Conservation (phyloP, 805 yeast genomes). For the Zygoascus flipseniorum region DNA sequence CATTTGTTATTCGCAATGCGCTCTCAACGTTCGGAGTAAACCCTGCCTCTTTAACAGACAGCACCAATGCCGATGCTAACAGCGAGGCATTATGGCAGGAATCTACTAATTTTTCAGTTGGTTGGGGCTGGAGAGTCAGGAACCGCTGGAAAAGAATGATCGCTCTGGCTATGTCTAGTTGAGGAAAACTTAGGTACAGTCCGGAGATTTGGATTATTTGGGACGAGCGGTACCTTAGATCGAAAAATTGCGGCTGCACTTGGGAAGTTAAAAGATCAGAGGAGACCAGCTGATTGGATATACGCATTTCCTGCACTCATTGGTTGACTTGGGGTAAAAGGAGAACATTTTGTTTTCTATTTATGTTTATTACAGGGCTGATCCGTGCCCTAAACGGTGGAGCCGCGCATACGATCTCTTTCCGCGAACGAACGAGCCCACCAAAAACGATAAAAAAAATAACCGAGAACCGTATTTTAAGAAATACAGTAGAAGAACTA, state of each 20-base stretch:
- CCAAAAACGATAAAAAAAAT: too few species aligned
- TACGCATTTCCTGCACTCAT: not conserved
- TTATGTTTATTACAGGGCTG: too few species aligned
- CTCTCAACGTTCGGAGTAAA: not conserved
- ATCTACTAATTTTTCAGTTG: not conserved
- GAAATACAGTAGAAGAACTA: too few species aligned
- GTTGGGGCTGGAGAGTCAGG: not conserved
- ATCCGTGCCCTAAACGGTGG: too few species aligned
- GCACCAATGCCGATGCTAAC: not conserved
- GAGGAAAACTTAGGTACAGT: constrained; percentile 2
- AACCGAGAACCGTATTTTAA: too few species aligned
- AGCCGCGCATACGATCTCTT: too few species aligned
- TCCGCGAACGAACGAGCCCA: too few species aligned
- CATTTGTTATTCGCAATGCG: not conserved
- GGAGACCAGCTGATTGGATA: not conserved
- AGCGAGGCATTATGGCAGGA: not conserved
- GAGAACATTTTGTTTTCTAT: too few species aligned
- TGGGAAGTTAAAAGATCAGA: not conserved
- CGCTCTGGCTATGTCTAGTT: constrained; percentile 5
- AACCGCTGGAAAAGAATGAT: constrained; percentile 9
- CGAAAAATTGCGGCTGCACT: not conserved
- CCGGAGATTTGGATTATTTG: constrained; percentile 7
- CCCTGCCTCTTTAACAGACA: not conserved
- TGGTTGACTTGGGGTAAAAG: too few species aligned
- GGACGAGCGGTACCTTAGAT: not conserved